Evolutionary conservation across 176 grass and related monocot genomes (phyloP).

Genomic region (Dendrocalamus sinicus): DNA sequence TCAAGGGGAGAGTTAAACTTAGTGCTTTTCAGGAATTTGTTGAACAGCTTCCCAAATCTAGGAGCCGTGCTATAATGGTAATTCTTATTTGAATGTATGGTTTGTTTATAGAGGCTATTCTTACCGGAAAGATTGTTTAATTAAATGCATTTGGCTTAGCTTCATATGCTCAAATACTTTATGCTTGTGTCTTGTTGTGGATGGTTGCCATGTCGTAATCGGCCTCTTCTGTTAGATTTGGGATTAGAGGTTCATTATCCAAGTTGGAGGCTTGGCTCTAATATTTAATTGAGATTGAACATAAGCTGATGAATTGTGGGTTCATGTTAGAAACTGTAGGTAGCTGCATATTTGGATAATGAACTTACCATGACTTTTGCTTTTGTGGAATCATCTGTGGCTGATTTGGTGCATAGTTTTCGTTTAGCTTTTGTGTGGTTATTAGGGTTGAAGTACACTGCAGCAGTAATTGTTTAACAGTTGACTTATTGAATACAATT

Average conservation of each 20-base stretch:
- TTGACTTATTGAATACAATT: not conserved
- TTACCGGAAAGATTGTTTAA: not conserved
- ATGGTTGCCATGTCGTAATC: not conserved
- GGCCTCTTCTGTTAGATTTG: not conserved
- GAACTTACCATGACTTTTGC: not conserved
- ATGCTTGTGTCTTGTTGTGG: not conserved
- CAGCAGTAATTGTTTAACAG: not conserved
- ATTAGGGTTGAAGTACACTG: not conserved
- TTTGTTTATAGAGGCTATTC: not conserved
- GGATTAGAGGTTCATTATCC: not conserved
- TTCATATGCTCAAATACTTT: not conserved
- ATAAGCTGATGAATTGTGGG: not conserved
- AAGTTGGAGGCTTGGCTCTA: not conserved
- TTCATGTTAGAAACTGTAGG: not conserved
- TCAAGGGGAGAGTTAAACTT: slow-evolving; percentile 97
- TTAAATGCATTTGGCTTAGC: not conserved
- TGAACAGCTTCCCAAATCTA: slow-evolving; percentile 84
- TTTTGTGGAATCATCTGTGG: not conserved
- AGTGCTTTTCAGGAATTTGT: slow-evolving; percentile 93
- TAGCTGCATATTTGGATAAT: not conserved
- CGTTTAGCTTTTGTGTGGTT: not conserved
- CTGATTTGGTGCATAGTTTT: not conserved
- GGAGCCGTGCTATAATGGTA: slow-evolving; percentile 97
- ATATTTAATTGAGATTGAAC: not conserved
- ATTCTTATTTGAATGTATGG: slow-evolving; percentile 33